These are phyloP conservation scores for Leccinum boreale DNA, from an alignment of 768 basidiomycete genomes.

Conservation along the genomic window DNA sequence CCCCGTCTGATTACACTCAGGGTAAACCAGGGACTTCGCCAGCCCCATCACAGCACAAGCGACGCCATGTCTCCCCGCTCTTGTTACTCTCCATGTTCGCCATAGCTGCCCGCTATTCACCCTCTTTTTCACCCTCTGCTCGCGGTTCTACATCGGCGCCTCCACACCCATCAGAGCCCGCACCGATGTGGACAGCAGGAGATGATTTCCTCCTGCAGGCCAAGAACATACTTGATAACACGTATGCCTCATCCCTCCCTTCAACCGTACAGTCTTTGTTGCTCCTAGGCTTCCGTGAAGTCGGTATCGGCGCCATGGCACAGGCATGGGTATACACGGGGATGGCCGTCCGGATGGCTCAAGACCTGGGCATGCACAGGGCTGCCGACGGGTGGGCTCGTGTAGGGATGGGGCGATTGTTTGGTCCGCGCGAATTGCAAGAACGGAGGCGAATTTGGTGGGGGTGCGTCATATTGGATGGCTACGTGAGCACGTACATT, in stretches of 20 bases:
- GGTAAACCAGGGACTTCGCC: slow-evolving; percentile 20
- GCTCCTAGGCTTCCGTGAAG: slow-evolving; percentile 79
- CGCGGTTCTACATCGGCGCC: slow-evolving; percentile 30
- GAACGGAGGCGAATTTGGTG: slow-evolving; percentile 76
- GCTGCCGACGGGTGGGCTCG: slow-evolving; percentile 76
- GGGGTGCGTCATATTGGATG: slow-evolving; percentile 75
- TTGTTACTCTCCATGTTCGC: slow-evolving; percentile 84
- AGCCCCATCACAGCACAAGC: slow-evolving; percentile 40
- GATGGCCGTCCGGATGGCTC: slow-evolving; percentile 91
- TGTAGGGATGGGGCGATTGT: slow-evolving; percentile 53
- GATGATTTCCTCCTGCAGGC: slow-evolving; percentile 69
- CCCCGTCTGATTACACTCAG: slow-evolving; percentile 20
- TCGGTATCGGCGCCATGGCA: slow-evolving; percentile 87
- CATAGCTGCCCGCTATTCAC: slow-evolving; percentile 70
- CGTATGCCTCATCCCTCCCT: slow-evolving; percentile 69
- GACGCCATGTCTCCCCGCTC: slow-evolving; percentile 54
- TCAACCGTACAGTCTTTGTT: slow-evolving; percentile 78
- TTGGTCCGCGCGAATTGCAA: slow-evolving; percentile 59
- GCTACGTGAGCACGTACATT: slow-evolving; percentile 77
- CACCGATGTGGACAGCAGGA: slow-evolving; percentile 79
- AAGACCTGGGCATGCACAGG: slow-evolving; percentile 82
- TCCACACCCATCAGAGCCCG: slow-evolving; percentile 40
- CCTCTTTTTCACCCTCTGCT: slow-evolving; percentile 24
- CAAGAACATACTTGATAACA: slow-evolving; percentile 59
- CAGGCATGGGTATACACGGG: slow-evolving; percentile 84